These are phyloP conservation scores for Chrysanthemum seticuspe DNA, from an alignment of 129 eudicot genomes.

Conservation along the genomic window DNA sequence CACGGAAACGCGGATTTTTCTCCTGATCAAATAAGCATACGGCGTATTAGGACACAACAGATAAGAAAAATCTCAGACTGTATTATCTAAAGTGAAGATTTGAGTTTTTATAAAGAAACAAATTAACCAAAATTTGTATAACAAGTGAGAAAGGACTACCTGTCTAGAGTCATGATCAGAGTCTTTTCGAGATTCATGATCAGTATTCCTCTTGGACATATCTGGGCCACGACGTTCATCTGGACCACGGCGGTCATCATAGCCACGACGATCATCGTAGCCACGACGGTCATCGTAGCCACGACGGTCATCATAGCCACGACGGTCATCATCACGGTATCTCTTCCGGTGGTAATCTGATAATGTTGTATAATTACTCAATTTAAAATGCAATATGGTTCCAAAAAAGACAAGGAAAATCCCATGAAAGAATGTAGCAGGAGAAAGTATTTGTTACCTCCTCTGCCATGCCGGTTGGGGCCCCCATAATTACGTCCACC, in stretches of 20 bases:
- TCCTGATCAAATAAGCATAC: conserved; percentile 51
- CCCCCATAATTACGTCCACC: conserved; percentile 57
- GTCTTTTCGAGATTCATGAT: conserved; percentile 67
- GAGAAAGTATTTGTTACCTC: conserved; percentile 27
- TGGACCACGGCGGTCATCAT: conserved; percentile 59
- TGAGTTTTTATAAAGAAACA: background rate
- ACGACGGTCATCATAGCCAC: conserved; percentile 69
- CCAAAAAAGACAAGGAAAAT: background rate
- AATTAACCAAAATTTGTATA: background rate
- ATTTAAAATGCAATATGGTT: background rate
- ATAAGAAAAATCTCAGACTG: background rate
- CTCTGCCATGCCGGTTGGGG: conserved; percentile 78
- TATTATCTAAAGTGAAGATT: background rate
- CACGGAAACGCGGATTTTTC: conserved; percentile 96
- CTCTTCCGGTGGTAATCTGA: conserved; percentile 78
- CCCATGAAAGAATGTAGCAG: background rate
- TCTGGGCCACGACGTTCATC: conserved; percentile 79
- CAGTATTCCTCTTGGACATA: conserved; percentile 56
- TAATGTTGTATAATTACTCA: conserved; percentile 1
- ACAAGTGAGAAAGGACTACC: conserved; percentile 38
- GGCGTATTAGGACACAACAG: background rate
- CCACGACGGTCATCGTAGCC: conserved; percentile 70
- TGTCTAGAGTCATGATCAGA: conserved; percentile 84
- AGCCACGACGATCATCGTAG: conserved; percentile 63
- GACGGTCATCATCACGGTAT: conserved; percentile 82